Percentiles rank a stretch among this genome's conserved stretches.
These are phyloP conservation scores for Incumbomyces lentus DNA, from an alignment of 2,329 filamentous ascomycete genomes.

Conservation along the genomic window DNA sequence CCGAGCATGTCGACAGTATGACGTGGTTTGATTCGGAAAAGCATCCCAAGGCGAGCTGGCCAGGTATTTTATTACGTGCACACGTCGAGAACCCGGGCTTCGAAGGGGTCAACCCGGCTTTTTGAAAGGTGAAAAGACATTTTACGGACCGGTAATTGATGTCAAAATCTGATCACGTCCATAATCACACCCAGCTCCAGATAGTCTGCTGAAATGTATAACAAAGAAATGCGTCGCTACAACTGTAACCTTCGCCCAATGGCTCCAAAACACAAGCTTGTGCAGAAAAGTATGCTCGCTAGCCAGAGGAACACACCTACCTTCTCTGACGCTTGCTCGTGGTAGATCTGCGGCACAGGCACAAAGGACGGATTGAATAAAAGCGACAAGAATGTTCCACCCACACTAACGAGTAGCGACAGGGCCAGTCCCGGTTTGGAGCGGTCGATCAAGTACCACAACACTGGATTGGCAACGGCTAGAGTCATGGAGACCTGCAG, in stretches of 20 bases:
- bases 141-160: background rate
- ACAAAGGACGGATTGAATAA: slow-evolving; percentile 69
- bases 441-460: slow-evolving; percentile 95
- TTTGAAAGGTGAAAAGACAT: slow-evolving; percentile 10
- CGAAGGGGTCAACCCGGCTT: slow-evolving; percentile 21
- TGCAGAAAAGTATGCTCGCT: slow-evolving; percentile 86
- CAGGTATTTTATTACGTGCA: slow-evolving; percentile 22
- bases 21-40: slow-evolving; percentile 7
- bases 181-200: no score
- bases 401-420: slow-evolving; percentile 60
- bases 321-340: slow-evolving; percentile 35
- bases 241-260: slow-evolving; percentile 63
- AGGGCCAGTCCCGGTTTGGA: slow-evolving; percentile 75
- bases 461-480: slow-evolving; percentile 77
- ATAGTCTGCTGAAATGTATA: no score
- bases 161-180: background rate
- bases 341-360: slow-evolving; percentile 48
- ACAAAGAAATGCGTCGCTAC: slow-evolving; percentile 4
- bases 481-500: slow-evolving; percentile 87
- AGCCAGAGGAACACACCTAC: slow-evolving; percentile 70
- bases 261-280: slow-evolving; percentile 90
- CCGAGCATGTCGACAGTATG: slow-evolving; percentile 27
- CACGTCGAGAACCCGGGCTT: slow-evolving; percentile 20
- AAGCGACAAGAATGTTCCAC: slow-evolving; percentile 64
- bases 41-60: slow-evolving; percentile 24